These are phyloP conservation scores for Cercospora sp. DNA, from an alignment of 2,329 filamentous ascomycete species.

Conservation along the genomic window DNA sequence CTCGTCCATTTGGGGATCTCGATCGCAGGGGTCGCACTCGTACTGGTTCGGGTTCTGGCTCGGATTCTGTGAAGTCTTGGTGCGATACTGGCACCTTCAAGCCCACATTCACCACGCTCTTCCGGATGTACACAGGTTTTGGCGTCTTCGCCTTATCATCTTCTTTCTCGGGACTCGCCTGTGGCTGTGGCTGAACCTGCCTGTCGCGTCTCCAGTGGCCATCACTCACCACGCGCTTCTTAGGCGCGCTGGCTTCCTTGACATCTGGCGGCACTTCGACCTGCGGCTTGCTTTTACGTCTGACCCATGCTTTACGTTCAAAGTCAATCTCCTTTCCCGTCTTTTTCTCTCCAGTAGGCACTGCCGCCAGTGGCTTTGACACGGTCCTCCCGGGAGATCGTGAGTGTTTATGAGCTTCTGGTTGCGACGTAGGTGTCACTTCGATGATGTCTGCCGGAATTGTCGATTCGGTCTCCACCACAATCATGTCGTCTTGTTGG, in stretches of 20 bases:
- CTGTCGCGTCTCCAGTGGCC: slow-evolving; percentile 67
- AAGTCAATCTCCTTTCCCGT: slow-evolving; percentile 35
- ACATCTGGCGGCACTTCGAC: slow-evolving; percentile 48
- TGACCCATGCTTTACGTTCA: slow-evolving; percentile 40
- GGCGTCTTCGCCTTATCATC: slow-evolving; percentile 32
- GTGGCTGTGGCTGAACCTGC: slow-evolving; percentile 21
- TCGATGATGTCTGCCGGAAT: slow-evolving; percentile 16
- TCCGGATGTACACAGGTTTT: slow-evolving; percentile 34
- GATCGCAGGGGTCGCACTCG: slow-evolving; percentile 31
- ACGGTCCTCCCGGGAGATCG: slow-evolving; percentile 10
- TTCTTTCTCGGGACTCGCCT: slow-evolving; percentile 26
- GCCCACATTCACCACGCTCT: slow-evolving; percentile 37
- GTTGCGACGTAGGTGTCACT: not conserved
- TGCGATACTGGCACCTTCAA: slow-evolving; percentile 38
- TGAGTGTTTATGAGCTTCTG: slow-evolving; percentile 11
- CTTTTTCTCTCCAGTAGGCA: slow-evolving; percentile 23
- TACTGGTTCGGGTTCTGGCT: slow-evolving; percentile 27
- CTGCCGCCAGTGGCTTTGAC: slow-evolving; percentile 10
- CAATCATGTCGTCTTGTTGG: slow-evolving; percentile 21
- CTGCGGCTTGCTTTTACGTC: slow-evolving; percentile 38
- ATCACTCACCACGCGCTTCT: slow-evolving; percentile 91
- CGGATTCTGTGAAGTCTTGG: slow-evolving; percentile 35
- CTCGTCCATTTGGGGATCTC: slow-evolving; percentile 26
- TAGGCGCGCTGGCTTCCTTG: slow-evolving; percentile 64
- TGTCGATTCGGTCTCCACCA: slow-evolving; percentile 26